These are phyloP conservation scores for Boletus edulis DNA, from an alignment of 768 basidiomycete genomes.

Conservation along the genomic window DNA sequence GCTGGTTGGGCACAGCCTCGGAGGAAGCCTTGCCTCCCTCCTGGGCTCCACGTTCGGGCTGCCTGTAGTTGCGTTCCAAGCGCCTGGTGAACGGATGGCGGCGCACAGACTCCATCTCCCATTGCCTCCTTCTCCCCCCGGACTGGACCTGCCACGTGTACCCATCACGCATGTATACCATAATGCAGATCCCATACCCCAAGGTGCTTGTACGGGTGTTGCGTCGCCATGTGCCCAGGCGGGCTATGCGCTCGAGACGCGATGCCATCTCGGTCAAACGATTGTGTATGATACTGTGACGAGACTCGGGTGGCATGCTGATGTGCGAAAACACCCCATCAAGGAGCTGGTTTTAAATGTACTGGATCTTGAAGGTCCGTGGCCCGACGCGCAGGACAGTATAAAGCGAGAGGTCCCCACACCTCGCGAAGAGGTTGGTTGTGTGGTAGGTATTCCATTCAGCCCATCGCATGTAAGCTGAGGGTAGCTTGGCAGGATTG, in stretches of 20 bases:
- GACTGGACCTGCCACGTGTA: conserved; percentile 18
- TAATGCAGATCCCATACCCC: conserved; percentile 71
- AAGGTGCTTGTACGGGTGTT: conserved; percentile 51
- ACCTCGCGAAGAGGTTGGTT: conserved; percentile 61
- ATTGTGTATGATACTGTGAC: conserved; percentile 71
- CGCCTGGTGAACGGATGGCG: conserved; percentile 62
- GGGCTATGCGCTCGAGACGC: conserved; percentile 64
- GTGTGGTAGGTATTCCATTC: conserved; percentile 44
- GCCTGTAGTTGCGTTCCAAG: conserved; percentile 63
- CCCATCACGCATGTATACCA: conserved; percentile 55
- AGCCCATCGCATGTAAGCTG: not conserved
- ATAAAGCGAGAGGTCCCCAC: conserved; percentile 49
- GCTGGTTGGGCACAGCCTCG: conserved; percentile 62
- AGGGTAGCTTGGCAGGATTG: conserved; percentile 54
- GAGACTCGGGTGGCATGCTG: conserved; percentile 57
- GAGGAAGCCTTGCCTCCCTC: conserved; percentile 62
- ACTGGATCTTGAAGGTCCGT: conserved; percentile 44
- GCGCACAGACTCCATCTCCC: conserved; percentile 63
- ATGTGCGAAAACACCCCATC: conserved; percentile 55
- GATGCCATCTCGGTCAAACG: conserved; percentile 60
- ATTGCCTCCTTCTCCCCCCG: conserved; percentile 36
- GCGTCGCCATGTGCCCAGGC: conserved; percentile 54
- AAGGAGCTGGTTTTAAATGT: conserved; percentile 52
- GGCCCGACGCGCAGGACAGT: conserved; percentile 38
- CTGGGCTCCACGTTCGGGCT: conserved; percentile 64